Evolutionary conservation across 2,329 filamentous ascomycete species (phyloP), one percentile per base, ranked within the genome.

Genomic region (Whalleya microplaca): DNA sequence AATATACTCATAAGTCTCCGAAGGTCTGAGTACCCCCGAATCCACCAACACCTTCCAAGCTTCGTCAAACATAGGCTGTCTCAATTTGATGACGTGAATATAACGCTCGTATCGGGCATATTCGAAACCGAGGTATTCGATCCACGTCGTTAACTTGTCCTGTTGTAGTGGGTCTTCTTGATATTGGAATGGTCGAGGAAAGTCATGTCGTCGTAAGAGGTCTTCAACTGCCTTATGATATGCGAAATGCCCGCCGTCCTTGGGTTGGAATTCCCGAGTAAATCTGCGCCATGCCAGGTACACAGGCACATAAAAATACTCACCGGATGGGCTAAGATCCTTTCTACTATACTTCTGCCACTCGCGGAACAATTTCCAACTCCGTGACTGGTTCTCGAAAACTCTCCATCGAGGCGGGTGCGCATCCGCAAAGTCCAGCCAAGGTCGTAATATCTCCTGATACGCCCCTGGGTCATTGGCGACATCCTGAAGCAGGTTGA

Each of bases 161-260:
- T 77, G 71, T 1, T 63, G 53, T 46, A 23, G 44, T 14, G 44
- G 44, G 37, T 75, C 80, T 3, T 82, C 78, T 60, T 87, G 83
- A 71, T 84, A 86, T 69, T 87, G 82, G 81, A 87, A 86, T 69
- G 84, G 84, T 41, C 68, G 70, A 23, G 84, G 84, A 10, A 84
- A 81, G 2, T 87, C 87, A 68, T 85, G 83, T n/a, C 71, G 73
- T 77, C 54, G 43, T 41, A 9, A 52, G 32, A 37, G 48, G 48
- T 4, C 40, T 21, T 19, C 32, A 9, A 41, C 21, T n/a, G 41
- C 48, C n/a, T 48, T 44, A 5, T 23, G 29, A 18, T 51, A 53
- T 1, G 2, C 32, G 18, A 19, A 20, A 45, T 12, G 32, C 32
- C 6, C 9, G 32, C 14, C 14, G 6, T 37, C 14, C 32, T n/a